A percentile compares a stretch with the other conserved stretches of the same genome.
Evolutionary conservation across 768 basidiomycete genomes (phyloP).

Genomic region (Nevesoporus exiguus): DNA sequence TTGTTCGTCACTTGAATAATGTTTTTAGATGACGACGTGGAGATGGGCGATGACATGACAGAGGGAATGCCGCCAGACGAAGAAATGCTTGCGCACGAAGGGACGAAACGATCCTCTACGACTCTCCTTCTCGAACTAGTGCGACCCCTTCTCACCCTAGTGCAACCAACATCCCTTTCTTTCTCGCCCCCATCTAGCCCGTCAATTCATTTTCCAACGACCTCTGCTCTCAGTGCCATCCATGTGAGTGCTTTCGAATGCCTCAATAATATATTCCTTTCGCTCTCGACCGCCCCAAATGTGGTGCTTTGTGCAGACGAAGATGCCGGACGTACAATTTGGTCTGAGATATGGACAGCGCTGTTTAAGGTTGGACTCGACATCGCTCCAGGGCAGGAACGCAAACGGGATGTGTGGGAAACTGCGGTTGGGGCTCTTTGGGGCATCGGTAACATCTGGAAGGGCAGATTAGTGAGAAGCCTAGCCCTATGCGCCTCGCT

Average conservation of each 20-base stretch:
- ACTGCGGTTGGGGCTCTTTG: constrained; percentile 79
- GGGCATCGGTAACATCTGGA: constrained; percentile 81
- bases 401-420: constrained; percentile 73
- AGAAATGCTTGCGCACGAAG: constrained; percentile 8
- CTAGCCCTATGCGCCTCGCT: background rate
- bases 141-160: constrained; percentile 61
- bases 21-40: constrained; percentile 43
- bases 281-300: constrained; percentile 52
- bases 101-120: constrained; percentile 28
- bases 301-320: constrained; percentile 42
- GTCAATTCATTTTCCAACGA: constrained; percentile 84
- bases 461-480: constrained; percentile 54
- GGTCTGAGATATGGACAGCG: constrained; percentile 64
- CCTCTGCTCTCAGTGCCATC: constrained; percentile 77
- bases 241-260: constrained; percentile 87
- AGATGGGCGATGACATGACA: constrained; percentile 32
- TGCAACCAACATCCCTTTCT: constrained; percentile 75
- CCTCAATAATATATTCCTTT: constrained; percentile 84
- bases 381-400: constrained; percentile 59
- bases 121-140: constrained; percentile 58
- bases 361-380: constrained; percentile 59
- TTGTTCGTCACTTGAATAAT: constrained; percentile 27
- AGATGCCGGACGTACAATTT: constrained; percentile 51
- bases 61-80: constrained; percentile 28
- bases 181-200: constrained; percentile 69